These are phyloP conservation scores for Diaporthe australafricana DNA, from an alignment of 2,329 filamentous ascomycete species.

Conservation along the genomic window DNA sequence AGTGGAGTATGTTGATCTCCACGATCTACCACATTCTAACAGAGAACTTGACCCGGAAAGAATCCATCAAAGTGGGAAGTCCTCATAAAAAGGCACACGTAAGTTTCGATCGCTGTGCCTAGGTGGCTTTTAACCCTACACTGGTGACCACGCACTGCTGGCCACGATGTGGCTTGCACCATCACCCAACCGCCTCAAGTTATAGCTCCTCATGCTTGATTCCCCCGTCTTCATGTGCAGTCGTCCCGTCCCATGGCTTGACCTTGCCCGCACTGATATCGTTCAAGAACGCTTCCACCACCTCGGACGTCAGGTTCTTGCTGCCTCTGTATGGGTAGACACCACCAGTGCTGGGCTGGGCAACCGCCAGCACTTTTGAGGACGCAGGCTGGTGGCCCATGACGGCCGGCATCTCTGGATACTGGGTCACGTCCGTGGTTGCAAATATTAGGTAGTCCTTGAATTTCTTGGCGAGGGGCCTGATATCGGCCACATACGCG, in stretches of 20 bases:
- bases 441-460: constrained; percentile 60
- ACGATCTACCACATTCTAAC: no score
- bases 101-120: no score
- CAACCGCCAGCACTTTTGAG: constrained; percentile 53
- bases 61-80: no score
- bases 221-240: not conserved
- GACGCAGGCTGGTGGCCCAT: constrained; percentile 50
- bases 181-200: no score
- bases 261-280: constrained; percentile 57
- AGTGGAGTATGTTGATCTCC: no score
- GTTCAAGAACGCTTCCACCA: constrained; percentile 56
- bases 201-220: constrained; percentile 39
- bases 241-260: constrained; percentile 48
- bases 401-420: constrained; percentile 54
- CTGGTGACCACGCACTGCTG: no score
- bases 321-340: constrained; percentile 53
- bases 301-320: constrained; percentile 47
- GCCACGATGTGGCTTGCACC: no score
- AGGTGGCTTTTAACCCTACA: no score
- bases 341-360: constrained; percentile 57
- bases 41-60: no score
- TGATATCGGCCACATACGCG: constrained; percentile 50
- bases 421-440: constrained; percentile 58
- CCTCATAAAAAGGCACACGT: no score
- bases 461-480: constrained; percentile 57